phyloP scores from a whole-genome alignment of 1,139 yeast genomes.

The Hyphopichia khmerensis region DNA sequence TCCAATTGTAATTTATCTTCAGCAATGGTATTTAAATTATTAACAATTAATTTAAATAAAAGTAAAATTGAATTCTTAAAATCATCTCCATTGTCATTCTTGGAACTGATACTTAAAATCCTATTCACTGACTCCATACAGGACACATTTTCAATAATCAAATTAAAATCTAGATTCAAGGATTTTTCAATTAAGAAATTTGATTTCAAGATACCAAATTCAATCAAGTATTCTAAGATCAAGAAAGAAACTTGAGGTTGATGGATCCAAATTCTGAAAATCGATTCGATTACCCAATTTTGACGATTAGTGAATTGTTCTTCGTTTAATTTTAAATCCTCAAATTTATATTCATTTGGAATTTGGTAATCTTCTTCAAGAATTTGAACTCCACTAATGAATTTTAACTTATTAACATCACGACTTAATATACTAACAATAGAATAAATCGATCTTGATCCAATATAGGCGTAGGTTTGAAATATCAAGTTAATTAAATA shows the following conservation, averaged over 20 bases:
- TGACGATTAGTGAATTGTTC: constrained; percentile 30
- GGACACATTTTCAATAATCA: constrained; percentile 43
- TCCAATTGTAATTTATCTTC: constrained; percentile 19
- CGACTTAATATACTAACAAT: constrained; percentile 69
- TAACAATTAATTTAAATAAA: constrained; percentile 35
- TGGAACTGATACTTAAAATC: constrained; percentile 23
- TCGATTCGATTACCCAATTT: constrained; percentile 57
- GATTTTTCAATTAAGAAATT: constrained; percentile 43
- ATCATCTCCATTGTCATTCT: constrained; percentile 6
- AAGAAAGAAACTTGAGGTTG: constrained; percentile 81
- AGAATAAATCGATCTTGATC: constrained; percentile 87
- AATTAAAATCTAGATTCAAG: constrained; percentile 33
- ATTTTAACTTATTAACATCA: constrained; percentile 51
- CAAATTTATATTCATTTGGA: constrained; percentile 33
- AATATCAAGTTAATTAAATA: constrained; percentile 61
- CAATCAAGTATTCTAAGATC: constrained; percentile 63
- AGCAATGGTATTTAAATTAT: constrained; percentile 33
- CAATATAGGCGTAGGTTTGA: constrained; percentile 77
- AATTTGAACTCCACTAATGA: constrained; percentile 34
- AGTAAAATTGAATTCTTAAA: constrained; percentile 27
- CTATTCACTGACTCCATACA: constrained; percentile 48
- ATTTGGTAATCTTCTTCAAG: constrained; percentile 26
- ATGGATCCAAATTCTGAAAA: constrained; percentile 73
- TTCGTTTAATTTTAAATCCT: constrained; percentile 39
- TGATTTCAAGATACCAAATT: constrained; percentile 46